phyloP scores from a whole-genome alignment of 1,284 basidiomycete species.

The Hortiboletus rubellus region DNA sequence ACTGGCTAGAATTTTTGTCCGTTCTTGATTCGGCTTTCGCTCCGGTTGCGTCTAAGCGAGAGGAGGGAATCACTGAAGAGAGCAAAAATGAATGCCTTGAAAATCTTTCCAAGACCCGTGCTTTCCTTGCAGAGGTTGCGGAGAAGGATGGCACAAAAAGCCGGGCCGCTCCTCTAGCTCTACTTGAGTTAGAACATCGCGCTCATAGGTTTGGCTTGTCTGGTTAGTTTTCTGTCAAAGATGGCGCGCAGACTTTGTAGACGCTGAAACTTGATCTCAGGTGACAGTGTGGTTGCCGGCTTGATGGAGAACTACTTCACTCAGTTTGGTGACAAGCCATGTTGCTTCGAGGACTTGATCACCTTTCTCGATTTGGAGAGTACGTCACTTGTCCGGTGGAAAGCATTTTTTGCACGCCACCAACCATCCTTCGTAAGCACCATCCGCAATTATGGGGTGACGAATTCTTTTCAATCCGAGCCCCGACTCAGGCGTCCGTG shows the following conservation, averaged over 20 bases:
- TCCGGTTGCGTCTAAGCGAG: conserved; percentile 35
- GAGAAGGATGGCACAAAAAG: conserved; percentile 67
- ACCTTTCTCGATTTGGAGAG: conserved; percentile 57
- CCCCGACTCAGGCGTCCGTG: conserved; percentile 42
- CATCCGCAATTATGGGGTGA: conserved; percentile 10
- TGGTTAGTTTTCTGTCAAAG: conserved; percentile 38
- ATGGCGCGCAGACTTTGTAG: neutral
- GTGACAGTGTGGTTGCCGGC: conserved; percentile 43
- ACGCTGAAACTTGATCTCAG: conserved; percentile 33
- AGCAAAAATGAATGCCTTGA: conserved; percentile 35
- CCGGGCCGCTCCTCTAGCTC: conserved; percentile 67
- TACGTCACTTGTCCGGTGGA: conserved; percentile 53
- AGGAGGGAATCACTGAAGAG: conserved; percentile 31
- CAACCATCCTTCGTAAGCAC: conserved; percentile 51
- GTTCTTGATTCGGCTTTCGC: conserved; percentile 67
- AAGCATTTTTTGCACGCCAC: conserved; percentile 51
- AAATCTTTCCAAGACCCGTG: conserved; percentile 46
- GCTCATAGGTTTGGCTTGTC: conserved; percentile 48
- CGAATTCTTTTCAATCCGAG: conserved; percentile 12
- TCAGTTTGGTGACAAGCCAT: conserved; percentile 74
- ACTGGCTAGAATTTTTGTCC: conserved; percentile 82
- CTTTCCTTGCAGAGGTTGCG: conserved; percentile 57
- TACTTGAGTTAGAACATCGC: conserved; percentile 70
- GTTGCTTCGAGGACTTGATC: conserved; percentile 82
- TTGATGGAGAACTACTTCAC: conserved; percentile 69